phyloP scores from a whole-genome alignment of 176 grass and related monocot genomes.

The Oryza rufipogon region DNA sequence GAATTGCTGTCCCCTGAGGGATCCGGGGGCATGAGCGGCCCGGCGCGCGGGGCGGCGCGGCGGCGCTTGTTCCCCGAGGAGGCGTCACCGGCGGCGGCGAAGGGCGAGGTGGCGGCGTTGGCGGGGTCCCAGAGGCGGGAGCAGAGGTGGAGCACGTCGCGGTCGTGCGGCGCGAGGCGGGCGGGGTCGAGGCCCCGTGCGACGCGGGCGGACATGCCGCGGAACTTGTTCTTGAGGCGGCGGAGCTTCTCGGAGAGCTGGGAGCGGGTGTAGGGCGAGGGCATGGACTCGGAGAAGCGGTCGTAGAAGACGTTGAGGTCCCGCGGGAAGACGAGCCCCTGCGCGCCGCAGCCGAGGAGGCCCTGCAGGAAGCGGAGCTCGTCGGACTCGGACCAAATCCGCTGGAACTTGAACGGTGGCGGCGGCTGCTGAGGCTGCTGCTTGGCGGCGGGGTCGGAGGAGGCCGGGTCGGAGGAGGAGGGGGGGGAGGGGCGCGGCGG shows the following conservation, averaged over 20 bases:
- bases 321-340: constrained; percentile 89
- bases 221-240: constrained; percentile 84
- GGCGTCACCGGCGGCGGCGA: constrained; percentile 27
- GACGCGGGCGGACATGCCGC: constrained; percentile 57
- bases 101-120: constrained; percentile 76
- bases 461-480: constrained; percentile 45
- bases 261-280: constrained; percentile 85
- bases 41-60: constrained; percentile 52
- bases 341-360: constrained; percentile 82
- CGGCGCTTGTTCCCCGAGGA: constrained; percentile 83
- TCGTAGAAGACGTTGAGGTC: constrained; percentile 97
- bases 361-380: constrained; percentile 87
- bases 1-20: constrained; percentile 43
- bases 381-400: constrained; percentile 86
- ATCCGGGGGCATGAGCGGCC: background rate
- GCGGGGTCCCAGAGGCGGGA: constrained; percentile 87
- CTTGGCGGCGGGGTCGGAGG: constrained; percentile 10
- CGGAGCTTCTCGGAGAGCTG: constrained; percentile 97
- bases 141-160: constrained; percentile 94
- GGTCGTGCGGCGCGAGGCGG: constrained; percentile 91
- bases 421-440: constrained; percentile 38
- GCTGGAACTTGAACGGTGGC: constrained; percentile 83
- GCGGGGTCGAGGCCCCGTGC: constrained; percentile 66
- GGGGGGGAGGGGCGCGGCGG: constrained; percentile 42
- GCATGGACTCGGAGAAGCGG: constrained; percentile 91